Conservation (phyloP, 139 green algal genomes). For the Picochlorum sp. region DNA sequence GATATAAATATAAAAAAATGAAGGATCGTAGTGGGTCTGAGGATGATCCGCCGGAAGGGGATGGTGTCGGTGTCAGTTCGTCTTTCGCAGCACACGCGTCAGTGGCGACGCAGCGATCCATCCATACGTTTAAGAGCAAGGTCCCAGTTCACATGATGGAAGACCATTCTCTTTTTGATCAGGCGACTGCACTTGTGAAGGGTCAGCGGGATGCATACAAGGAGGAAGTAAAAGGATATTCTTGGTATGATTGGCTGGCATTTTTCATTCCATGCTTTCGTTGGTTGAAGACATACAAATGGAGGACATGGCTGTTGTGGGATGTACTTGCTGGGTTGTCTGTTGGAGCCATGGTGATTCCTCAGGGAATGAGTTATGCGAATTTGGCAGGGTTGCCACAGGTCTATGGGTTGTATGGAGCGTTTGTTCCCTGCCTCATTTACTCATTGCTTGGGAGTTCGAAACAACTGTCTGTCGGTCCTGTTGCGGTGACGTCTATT, state of each 20-base stretch:
- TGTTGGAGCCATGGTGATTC: slow-evolving; percentile 70
- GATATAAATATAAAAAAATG: too few relatives aligned
- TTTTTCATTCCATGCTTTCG: slow-evolving; percentile 44
- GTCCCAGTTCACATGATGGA: slow-evolving; percentile 6
- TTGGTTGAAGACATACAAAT: slow-evolving; percentile 54
- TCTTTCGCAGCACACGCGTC: not conserved
- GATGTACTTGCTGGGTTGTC: slow-evolving; percentile 63
- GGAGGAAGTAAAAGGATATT: slow-evolving; percentile 18
- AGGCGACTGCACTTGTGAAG: slow-evolving; percentile 4
- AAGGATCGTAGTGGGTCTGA: too few relatives aligned
- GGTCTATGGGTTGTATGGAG: slow-evolving; percentile 81
- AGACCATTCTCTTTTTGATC: slow-evolving; percentile 13
- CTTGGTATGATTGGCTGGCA: slow-evolving; percentile 20
- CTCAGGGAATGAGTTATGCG: slow-evolving; percentile 59
- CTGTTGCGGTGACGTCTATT: slow-evolving; percentile 56
- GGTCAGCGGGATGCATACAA: slow-evolving; percentile 3
- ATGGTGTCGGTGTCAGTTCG: not conserved
- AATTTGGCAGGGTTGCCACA: slow-evolving; percentile 55
- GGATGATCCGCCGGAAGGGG: not conserved
- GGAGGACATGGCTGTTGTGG: slow-evolving; percentile 23
- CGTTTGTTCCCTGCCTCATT: slow-evolving; percentile 67
- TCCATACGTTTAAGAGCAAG: not conserved
- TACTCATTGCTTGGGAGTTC: slow-evolving; percentile 70
- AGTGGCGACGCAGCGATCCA: not conserved
- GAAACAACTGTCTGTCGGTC: slow-evolving; percentile 58